phyloP scores from a whole-genome alignment of 257 asterid species.

The Ligustrum vulgare region DNA sequence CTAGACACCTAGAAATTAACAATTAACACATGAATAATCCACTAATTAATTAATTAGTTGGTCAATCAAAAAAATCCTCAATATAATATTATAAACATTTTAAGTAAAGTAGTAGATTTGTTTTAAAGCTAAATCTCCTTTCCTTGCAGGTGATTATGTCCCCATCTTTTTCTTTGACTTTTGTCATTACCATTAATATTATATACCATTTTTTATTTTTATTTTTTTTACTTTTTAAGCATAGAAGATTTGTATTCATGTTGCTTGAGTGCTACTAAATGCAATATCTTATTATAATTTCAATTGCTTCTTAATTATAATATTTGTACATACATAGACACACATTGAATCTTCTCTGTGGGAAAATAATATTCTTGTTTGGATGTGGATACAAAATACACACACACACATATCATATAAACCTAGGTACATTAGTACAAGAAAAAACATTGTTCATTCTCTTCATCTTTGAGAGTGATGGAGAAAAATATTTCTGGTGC shows the following conservation, averaged over 20 bases:
- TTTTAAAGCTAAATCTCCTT: conserved; percentile 59
- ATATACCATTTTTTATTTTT: conserved; percentile 19
- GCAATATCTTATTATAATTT: conserved; percentile 14
- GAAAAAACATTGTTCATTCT: conserved; percentile 14
- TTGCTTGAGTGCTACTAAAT: conserved; percentile 47
- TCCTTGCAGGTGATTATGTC: conserved; percentile 79
- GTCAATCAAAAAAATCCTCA: conserved; percentile 59
- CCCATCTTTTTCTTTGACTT: conserved; percentile 67
- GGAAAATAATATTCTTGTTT: conserved; percentile 39
- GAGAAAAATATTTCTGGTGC: conserved; percentile 35
- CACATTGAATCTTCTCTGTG: conserved; percentile 55
- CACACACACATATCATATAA: too few relatives aligned
- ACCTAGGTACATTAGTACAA: conserved; percentile 27
- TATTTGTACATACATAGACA: neutral
- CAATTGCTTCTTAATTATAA: conserved; percentile 23
- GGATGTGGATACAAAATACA: neutral
- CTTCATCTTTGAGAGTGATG: conserved; percentile 34
- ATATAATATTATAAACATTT: conserved; percentile 20
- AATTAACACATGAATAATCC: conserved; percentile 49
- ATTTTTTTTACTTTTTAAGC: conserved; percentile 41
- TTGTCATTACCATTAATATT: conserved; percentile 21
- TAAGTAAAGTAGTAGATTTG: conserved; percentile 61
- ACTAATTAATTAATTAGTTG: conserved; percentile 62
- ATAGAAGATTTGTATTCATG: conserved; percentile 41
- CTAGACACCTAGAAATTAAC: conserved; percentile 47